Base-by-base conservation (phyloP, 257 asterid genomes). In the Rhazya stricta region DNA sequence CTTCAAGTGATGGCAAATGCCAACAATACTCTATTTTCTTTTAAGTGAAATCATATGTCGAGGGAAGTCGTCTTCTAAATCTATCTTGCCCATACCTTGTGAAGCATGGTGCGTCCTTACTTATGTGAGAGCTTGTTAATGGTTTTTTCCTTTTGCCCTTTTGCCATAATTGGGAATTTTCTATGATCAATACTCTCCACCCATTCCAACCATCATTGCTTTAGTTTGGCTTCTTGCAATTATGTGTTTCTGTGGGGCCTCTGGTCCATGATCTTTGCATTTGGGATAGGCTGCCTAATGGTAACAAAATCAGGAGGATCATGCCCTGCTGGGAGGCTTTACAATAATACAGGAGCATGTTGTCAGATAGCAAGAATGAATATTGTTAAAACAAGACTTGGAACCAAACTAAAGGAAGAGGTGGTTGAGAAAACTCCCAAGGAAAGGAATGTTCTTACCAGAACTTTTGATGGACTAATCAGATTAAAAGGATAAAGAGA, bases 191-290 rank as follows among this genome's bases (percentile, higher is more conserved):
- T 53, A 30, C 36, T 58, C 9, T 77, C 29, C 73, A 32, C 50
- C 65, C 62, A 58, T 41, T 77, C 69, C 62, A 19, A 30, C 75
- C 23, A 43, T 50, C 63, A 57, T 43, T 54, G 39, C 69, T 57
- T 41, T 46, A 43, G 42, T 63, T 57, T 60, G 36, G 46, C 63
- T 45, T 51, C 53, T 78, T 71, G 21, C 72, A 36, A 60, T 63
- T 21, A 50, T 62, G 66, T 53, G 21, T 23, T 46, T 46, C 19
- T 37, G 43, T 51, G 81, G 77, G 68, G 58, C 60, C 81, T n/a
- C 50, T 63, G 72, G 25, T 48, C 67, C 39, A n/a, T 63, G 34
- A 61, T 58, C 16, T 45, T 70, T 53, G 53, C 12, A 15, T 51
- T 78, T 41, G 45, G 61, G 53, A 36, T 41, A 66, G 74, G 65